Percentiles rank a stretch among this genome's conserved stretches.
phyloP scores from a whole-genome alignment of 225 moss, liverwort and hornwort genomes.

The Anthoceros angustus region DNA sequence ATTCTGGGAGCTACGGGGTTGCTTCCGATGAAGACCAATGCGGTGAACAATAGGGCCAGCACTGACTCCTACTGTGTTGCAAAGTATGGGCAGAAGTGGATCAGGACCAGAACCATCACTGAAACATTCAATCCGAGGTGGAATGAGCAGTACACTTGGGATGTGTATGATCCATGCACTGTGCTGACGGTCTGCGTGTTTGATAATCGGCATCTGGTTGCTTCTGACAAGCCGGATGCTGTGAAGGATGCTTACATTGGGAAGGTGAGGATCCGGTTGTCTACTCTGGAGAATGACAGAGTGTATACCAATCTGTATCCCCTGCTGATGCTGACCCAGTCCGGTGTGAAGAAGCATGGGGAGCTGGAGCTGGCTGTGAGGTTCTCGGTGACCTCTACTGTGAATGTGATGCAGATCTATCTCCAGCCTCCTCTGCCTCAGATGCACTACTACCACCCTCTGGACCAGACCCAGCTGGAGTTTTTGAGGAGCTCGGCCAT shows the following conservation, averaged over 20 bases:
- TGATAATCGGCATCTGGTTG: slow-evolving; percentile 45
- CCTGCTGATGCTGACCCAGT: slow-evolving; percentile 61
- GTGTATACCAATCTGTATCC: slow-evolving; percentile 86
- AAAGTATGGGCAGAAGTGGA: slow-evolving; percentile 83
- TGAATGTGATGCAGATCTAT: slow-evolving; percentile 62
- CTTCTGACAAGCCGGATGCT: slow-evolving; percentile 17
- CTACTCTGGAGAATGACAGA: slow-evolving; percentile 75
- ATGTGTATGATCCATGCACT: slow-evolving; percentile 80
- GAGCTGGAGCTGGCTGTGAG: slow-evolving; percentile 73
- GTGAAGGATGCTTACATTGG: slow-evolving; percentile 69
- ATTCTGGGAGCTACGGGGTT: slow-evolving; percentile 60
- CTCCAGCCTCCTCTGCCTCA: slow-evolving; percentile 62
- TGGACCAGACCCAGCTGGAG: slow-evolving; percentile 44
- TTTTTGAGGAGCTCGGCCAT: slow-evolving; percentile 66
- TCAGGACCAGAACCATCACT: slow-evolving; percentile 78
- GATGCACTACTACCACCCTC: slow-evolving; percentile 79
- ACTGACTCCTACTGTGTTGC: slow-evolving; percentile 75
- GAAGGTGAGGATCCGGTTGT: slow-evolving; percentile 68
- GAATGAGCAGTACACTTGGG: slow-evolving; percentile 99
- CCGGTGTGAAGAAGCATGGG: slow-evolving; percentile 90
- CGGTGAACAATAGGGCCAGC: slow-evolving; percentile 28
- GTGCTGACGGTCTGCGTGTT: slow-evolving; percentile 84
- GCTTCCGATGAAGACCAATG: slow-evolving; percentile 52
- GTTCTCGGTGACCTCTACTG: slow-evolving; percentile 55
- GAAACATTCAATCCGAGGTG: slow-evolving; percentile 67